Conservation (phyloP, 139 green algal species). For the Volvox reticuliferus region DNA sequence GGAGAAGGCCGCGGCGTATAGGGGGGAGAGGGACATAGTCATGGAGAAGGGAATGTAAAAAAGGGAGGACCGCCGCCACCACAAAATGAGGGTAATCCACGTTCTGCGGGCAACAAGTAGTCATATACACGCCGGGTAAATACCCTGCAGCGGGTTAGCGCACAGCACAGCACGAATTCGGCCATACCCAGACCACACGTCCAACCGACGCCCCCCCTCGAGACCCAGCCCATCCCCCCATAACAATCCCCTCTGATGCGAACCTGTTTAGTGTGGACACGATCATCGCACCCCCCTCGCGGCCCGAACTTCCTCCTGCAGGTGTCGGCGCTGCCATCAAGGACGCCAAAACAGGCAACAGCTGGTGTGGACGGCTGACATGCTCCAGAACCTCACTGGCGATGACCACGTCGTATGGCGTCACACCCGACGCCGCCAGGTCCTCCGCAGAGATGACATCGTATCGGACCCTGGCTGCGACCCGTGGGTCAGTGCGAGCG, state of each 20-base stretch:
- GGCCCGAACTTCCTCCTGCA: background rate
- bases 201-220: too few species aligned
- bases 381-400: slow-evolving; percentile 72
- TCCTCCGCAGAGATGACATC: slow-evolving; percentile 65
- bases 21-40: too few species aligned
- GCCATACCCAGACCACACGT: too few species aligned
- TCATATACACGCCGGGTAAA: too few species aligned
- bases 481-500: slow-evolving; percentile 59
- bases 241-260: background rate
- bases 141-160: too few species aligned
- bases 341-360: slow-evolving; percentile 62
- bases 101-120: too few species aligned
- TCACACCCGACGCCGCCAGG: slow-evolving; percentile 46
- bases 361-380: slow-evolving; percentile 62
- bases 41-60: too few species aligned
- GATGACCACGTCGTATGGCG: slow-evolving; percentile 71
- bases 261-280: slow-evolving; percentile 90
- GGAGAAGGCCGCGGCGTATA: too few species aligned
- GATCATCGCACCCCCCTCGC: slow-evolving; percentile 11
- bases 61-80: too few species aligned
- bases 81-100: too few species aligned
- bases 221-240: too few species aligned
- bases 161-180: too few species aligned
- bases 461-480: slow-evolving; percentile 62
- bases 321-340: slow-evolving; percentile 2